Conservation (phyloP, 2,329 filamentous ascomycete species). For the Trichoderma koningii region DNA sequence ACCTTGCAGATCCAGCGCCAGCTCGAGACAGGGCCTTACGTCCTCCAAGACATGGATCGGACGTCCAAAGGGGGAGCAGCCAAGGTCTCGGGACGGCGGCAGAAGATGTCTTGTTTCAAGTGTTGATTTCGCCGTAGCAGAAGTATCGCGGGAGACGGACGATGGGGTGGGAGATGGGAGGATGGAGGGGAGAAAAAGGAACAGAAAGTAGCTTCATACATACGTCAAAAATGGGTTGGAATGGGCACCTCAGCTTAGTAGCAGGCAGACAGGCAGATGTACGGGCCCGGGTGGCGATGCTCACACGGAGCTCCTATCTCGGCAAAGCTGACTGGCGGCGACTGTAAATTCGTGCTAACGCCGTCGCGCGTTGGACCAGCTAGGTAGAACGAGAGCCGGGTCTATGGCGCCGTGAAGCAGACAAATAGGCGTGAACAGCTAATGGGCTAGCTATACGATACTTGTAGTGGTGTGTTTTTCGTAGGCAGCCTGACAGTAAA, state of each 20-base stretch:
- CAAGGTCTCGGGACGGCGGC: constrained; percentile 22
- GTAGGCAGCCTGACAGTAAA: neutral
- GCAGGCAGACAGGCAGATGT: too few relatives aligned
- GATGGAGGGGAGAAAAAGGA: neutral
- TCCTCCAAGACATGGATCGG: constrained; percentile 25
- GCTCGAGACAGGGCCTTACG: constrained; percentile 2
- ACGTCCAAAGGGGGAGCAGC: constrained; percentile 1
- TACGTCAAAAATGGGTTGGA: constrained; percentile 7
- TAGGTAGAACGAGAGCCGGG: neutral
- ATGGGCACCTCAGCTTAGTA: too few relatives aligned
- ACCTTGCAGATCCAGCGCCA: constrained; percentile 33
- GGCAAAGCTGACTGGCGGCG: constrained; percentile 26
- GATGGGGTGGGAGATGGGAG: neutral
- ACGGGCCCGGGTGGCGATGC: constrained; percentile 25
- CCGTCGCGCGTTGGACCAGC: constrained; percentile 10
- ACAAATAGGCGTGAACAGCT: neutral
- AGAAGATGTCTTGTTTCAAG: constrained; percentile 21
- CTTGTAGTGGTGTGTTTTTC: neutral
- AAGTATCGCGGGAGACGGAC: constrained; percentile 2
- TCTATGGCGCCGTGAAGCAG: constrained; percentile 2
- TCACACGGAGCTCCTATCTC: constrained; percentile 25
- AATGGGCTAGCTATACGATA: neutral
- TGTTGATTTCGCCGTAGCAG: neutral
- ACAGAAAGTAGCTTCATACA: neutral
- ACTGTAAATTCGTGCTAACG: constrained; percentile 23